Conservation (phyloP, 164 flowering plant genomes). For the Umbilicus rupestris region DNA sequence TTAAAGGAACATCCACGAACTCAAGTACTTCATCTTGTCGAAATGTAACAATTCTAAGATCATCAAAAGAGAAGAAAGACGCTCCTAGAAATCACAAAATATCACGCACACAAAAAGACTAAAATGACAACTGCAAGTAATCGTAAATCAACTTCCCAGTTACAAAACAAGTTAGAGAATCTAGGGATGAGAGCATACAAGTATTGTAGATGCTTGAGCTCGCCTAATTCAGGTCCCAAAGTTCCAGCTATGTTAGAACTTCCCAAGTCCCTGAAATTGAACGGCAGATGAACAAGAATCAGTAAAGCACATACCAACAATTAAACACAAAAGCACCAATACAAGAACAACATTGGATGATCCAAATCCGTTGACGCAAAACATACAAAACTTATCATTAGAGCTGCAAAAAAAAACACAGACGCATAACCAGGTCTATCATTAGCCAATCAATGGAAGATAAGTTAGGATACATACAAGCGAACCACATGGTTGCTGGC, state of each 20-base stretch:
- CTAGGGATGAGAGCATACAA: conserved; percentile 27
- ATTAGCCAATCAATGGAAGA: background rate
- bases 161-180: background rate
- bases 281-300: background rate
- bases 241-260: conserved; percentile 67
- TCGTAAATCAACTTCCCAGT: no score
- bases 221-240: conserved; percentile 67
- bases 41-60: no score
- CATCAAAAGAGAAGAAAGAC: no score
- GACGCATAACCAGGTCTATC: background rate
- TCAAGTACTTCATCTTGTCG: no score
- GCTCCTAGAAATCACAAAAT: no score
- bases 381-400: background rate
- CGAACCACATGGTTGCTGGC: conserved; percentile 55
- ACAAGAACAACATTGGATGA: no score
- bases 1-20: no score
- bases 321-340: no score
- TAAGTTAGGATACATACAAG: conserved; percentile 32
- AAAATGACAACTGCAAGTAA: no score
- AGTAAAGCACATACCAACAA: no score
- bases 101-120: no score
- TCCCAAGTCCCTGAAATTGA: conserved; percentile 58
- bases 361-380: no score
- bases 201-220: conserved; percentile 62
- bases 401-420: conserved; percentile 9